phyloP scores from a whole-genome alignment of 2,329 filamentous ascomycete species.

The Alternaria tenuissima region DNA sequence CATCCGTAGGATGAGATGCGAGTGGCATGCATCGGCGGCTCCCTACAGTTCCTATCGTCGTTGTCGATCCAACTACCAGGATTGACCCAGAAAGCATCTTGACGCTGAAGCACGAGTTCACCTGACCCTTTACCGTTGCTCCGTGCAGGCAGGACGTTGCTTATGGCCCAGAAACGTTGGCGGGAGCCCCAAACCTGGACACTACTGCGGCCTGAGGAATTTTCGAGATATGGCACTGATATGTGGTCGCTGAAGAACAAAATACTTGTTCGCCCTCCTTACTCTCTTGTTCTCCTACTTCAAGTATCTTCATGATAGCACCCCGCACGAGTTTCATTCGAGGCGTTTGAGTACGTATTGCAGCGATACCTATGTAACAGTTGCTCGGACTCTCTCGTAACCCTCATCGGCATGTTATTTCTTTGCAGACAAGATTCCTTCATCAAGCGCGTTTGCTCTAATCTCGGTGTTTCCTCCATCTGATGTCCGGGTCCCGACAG shows the following conservation, averaged over 20 bases:
- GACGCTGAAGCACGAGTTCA: neutral
- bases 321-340: neutral
- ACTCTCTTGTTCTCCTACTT: too few relatives aligned
- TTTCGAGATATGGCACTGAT: neutral
- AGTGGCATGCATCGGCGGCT: neutral
- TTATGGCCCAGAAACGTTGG: neutral
- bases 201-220: neutral
- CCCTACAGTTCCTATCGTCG: neutral
- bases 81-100: neutral
- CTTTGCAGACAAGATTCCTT: neutral
- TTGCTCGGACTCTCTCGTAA: neutral
- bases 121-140: neutral
- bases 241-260: too few relatives aligned
- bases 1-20: neutral
- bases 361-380: neutral
- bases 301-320: too few relatives aligned
- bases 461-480: too few relatives aligned
- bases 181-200: neutral
- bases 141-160: neutral
- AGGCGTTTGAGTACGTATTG: neutral
- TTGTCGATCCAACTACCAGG: neutral
- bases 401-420: neutral
- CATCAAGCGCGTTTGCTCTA: neutral
- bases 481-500: too few relatives aligned
- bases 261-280: too few relatives aligned